Evolutionary conservation across 441 rosid species (phyloP), one percentile per base, ranked within the genome.

Genomic region (Euphorbia corollata): DNA sequence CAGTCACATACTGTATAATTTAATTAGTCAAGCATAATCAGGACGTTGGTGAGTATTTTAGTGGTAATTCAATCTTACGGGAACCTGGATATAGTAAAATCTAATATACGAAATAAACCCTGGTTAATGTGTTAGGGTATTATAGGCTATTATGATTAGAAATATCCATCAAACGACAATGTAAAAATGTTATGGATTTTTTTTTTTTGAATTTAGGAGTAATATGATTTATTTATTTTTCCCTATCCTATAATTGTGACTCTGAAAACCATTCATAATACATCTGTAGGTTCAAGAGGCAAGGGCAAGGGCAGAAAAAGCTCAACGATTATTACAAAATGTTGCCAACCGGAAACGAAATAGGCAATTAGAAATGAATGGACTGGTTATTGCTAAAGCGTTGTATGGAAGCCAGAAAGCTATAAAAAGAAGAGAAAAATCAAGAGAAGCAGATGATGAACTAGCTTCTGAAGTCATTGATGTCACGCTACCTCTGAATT

Each of bases 401-500:
- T 58, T 85, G 60, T 92, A 92, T 76, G 98, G 96, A 73, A 85
- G 79, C 73, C 69, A 63, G 56, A 86, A 90, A 80, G 86, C 83
- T 51, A 67, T 83, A 64, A 82, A 77, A 78, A 87, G 71, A 81
- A 69, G 76, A 71, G 74, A 76, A 13, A 82, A 78, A 73, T 64
- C 67, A 63, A 69, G 74, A 64, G 84, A 61, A 69, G 68, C 23
- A 23, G 58, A 69, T 65, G 76, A 78, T 16, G 86, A 82, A 70
- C 69, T 61, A 56, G 76, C 79, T 79, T 84, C 85, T 0, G 84
- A 82, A 73, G 77, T 87, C 38, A 78, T 86, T n/a, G 95, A 95
- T 74, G 98, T 95, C 70, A 85, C 99, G 24, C 61, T 86, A 71
- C 93, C 96, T 68, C 87, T 92, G 65, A 95, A 90, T 85, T 95